Conservation (phyloP, 164 flowering plant genomes). For the Piper betle region DNA sequence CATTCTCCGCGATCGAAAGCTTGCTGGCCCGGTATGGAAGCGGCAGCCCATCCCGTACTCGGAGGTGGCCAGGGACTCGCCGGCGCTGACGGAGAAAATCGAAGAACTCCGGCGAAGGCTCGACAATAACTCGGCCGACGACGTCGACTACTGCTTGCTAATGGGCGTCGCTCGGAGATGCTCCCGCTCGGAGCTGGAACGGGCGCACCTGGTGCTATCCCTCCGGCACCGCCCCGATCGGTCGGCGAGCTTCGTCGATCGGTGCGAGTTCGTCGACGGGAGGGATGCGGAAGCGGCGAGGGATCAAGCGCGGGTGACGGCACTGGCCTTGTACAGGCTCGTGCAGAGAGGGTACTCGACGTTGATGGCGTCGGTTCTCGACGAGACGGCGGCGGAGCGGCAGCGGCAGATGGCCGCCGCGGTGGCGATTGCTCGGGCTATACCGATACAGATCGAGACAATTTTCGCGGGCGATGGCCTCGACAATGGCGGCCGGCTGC, state of each 20-base stretch:
- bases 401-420: conserved; percentile 18
- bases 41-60: conserved; percentile 38
- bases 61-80: conserved; percentile 61
- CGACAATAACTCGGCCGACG: conserved; percentile 48
- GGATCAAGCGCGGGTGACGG: conserved; percentile 55
- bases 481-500: conserved; percentile 1
- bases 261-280: conserved; percentile 63
- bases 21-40: conserved; percentile 82
- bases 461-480: not conserved
- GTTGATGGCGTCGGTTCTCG: conserved; percentile 46
- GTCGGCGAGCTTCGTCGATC: conserved; percentile 41
- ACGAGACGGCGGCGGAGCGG: conserved; percentile 61
- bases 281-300: conserved; percentile 50
- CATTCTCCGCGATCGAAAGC: conserved; percentile 61
- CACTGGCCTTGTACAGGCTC: too few relatives aligned
- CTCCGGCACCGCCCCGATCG: conserved; percentile 73
- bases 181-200: conserved; percentile 64
- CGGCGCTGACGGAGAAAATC: conserved; percentile 38
- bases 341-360: conserved; percentile 19
- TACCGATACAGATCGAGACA: not conserved
- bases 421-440: conserved; percentile 5
- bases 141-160: conserved; percentile 70
- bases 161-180: conserved; percentile 83
- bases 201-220: conserved; percentile 50
- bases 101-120: conserved; percentile 57